Percentiles rank a stretch among this genome's conserved stretches.
phyloP scores from a whole-genome alignment of 352 stramenopile genomes.

The Pythium diclinum region DNA sequence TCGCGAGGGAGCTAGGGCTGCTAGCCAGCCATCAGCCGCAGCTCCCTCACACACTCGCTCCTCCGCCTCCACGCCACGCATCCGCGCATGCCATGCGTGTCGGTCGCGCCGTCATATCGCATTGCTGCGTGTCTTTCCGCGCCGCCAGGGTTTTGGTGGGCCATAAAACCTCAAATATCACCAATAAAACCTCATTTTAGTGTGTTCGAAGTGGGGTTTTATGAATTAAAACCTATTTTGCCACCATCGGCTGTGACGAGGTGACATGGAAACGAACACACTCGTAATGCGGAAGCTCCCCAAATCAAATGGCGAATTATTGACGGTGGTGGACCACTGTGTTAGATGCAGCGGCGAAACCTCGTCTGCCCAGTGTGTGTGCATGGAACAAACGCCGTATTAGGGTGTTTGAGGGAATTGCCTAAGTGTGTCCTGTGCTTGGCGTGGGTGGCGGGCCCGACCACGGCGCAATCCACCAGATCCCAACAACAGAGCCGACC shows the following conservation, averaged over 20 bases:
- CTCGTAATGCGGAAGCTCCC: neutral
- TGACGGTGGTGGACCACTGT: neutral
- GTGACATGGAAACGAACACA: conserved; percentile 1
- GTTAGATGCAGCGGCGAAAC: neutral
- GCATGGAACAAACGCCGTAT: neutral
- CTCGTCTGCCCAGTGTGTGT: neutral
- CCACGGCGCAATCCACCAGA: neutral
- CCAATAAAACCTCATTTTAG: conserved; percentile 9
- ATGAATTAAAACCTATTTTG: neutral
- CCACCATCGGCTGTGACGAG: neutral
- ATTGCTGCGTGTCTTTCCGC: conserved; percentile 26
- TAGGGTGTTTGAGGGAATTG: neutral
- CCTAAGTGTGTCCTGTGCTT: neutral
- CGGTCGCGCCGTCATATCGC: conserved; percentile 23
- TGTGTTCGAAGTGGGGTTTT: neutral
- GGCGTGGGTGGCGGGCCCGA: neutral
- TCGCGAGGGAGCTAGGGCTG: neutral
- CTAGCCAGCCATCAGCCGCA: conserved; percentile 18
- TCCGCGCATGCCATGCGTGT: conserved; percentile 6
- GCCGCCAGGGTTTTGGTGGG: neutral
- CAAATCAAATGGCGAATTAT: neutral
- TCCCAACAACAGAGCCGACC: neutral
- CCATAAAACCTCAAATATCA: conserved; percentile 6
- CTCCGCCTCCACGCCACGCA: neutral
- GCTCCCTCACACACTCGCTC: too few species aligned